A percentile compares a stretch with the other conserved stretches of the same genome.
Conservation (phyloP, 208 protist genomes). For the Tritrichomonas musculus region DNA sequence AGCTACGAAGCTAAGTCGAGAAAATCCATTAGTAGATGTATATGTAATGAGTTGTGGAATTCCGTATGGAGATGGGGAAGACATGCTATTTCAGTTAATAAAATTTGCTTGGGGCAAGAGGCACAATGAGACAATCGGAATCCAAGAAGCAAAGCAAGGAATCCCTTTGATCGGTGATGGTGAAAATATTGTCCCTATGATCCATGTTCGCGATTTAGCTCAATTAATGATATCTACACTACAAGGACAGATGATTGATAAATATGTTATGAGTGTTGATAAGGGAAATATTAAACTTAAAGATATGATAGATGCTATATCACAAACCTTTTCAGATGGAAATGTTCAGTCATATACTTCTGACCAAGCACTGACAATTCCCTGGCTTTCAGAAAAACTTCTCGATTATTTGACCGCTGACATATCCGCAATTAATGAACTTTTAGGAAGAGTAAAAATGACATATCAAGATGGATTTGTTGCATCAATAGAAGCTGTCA, state of each 20-base stretch:
- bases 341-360: not conserved
- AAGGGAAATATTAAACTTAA: not conserved
- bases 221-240: not conserved
- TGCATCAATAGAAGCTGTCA: not conserved
- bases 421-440: not conserved
- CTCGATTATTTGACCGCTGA: not conserved
- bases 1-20: not conserved
- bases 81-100: not conserved
- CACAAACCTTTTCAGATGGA: not conserved
- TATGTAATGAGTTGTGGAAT: not conserved
- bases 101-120: not conserved
- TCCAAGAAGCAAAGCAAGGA: not conserved
- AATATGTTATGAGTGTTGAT: constrained; percentile 12
- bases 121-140: not conserved
- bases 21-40: constrained; percentile 20
- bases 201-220: not conserved
- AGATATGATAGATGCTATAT: constrained; percentile 21
- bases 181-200: constrained; percentile 19
- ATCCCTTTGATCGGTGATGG: not conserved
- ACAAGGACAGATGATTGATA: constrained; percentile 33
- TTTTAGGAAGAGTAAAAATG: not conserved
- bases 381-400: not conserved
- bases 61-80: constrained; percentile 15
- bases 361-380: not conserved
- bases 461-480: not conserved